These are phyloP conservation scores for Trichoderma koningiopsis DNA, from an alignment of 2,329 filamentous ascomycete species.

Conservation along the genomic window DNA sequence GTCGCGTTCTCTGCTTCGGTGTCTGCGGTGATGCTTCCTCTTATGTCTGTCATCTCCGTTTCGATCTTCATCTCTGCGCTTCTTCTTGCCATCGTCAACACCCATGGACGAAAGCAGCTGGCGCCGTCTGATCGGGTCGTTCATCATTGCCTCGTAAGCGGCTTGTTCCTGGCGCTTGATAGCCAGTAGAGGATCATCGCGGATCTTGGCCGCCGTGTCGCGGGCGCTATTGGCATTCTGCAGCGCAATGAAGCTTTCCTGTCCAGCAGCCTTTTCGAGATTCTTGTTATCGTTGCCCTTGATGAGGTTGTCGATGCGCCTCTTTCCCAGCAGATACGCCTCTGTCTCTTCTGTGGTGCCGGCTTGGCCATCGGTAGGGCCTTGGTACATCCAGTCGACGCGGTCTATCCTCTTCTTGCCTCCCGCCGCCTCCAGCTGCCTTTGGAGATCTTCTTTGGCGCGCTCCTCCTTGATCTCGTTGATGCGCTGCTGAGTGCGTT, in stretches of 20 bases:
- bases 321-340: conserved; percentile 88
- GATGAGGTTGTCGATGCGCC: conserved; percentile 80
- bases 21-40: conserved; percentile 49
- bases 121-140: conserved; percentile 67
- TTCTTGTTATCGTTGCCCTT: conserved; percentile 80
- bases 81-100: conserved; percentile 52
- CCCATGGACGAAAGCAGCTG: conserved; percentile 68
- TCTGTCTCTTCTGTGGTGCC: conserved; percentile 87
- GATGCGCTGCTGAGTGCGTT: conserved; percentile 85
- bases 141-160: conserved; percentile 78
- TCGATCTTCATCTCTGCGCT: conserved; percentile 28
- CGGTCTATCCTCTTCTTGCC: conserved; percentile 77
- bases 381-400: conserved; percentile 98
- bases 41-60: conserved; percentile 39
- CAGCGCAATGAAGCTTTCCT: conserved; percentile 62
- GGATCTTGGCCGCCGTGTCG: conserved; percentile 83
- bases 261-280: conserved; percentile 71
- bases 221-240: conserved; percentile 72
- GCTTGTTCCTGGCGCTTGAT: conserved; percentile 92
- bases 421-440: conserved; percentile 84
- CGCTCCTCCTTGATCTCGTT: conserved; percentile 95
- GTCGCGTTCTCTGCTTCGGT: conserved; percentile 49
- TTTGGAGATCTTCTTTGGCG: conserved; percentile 86
- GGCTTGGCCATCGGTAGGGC: conserved; percentile 75
- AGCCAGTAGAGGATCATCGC: conserved; percentile 86